phyloP scores from a whole-genome alignment of 2,329 filamentous ascomycete genomes.

The Aspergillus vadensis region DNA sequence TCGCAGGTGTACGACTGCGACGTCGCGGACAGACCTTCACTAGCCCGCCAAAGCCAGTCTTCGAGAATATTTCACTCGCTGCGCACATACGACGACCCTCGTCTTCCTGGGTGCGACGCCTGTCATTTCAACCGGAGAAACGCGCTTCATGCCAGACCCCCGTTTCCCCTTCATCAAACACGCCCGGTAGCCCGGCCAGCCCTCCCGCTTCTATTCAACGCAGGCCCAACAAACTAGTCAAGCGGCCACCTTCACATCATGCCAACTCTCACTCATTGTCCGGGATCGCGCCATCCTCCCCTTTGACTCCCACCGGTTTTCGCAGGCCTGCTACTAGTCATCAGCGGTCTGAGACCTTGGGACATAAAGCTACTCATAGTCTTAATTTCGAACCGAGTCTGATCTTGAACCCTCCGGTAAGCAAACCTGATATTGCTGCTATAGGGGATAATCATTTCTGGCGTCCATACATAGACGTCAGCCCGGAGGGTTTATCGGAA shows the following conservation, averaged over 20 bases:
- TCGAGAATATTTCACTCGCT: conserved; percentile 28
- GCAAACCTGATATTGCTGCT: conserved; percentile 5
- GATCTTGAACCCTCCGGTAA: conserved; percentile 12
- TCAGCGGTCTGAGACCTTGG: conserved; percentile 59
- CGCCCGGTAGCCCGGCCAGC: conserved; percentile 55
- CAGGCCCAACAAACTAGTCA: conserved; percentile 63
- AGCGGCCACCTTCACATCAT: conserved; percentile 59
- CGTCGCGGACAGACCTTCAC: conserved; percentile 42
- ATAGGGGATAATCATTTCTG: conserved; percentile 28
- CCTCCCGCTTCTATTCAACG: conserved; percentile 32
- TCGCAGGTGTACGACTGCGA: conserved; percentile 34
- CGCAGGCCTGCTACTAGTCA: conserved; percentile 65
- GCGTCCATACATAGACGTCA: conserved; percentile 44
- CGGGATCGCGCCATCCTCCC: conserved; percentile 32
- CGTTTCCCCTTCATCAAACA: conserved; percentile 56
- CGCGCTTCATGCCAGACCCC: conserved; percentile 53
- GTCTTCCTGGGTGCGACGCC: conserved; percentile 58
- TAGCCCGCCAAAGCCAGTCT: conserved; percentile 31
- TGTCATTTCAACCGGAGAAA: conserved; percentile 55
- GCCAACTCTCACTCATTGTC: conserved; percentile 44
- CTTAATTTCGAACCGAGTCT: conserved; percentile 31
- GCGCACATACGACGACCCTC: conserved; percentile 43
- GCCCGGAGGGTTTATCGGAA: conserved; percentile 27
- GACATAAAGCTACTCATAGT: conserved; percentile 44
- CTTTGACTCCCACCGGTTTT: conserved; percentile 52